Percentiles rank a stretch among this genome's conserved stretches.
Evolutionary conservation across 306 rosid species (phyloP).

Genomic region (Carpinus viminea): DNA sequence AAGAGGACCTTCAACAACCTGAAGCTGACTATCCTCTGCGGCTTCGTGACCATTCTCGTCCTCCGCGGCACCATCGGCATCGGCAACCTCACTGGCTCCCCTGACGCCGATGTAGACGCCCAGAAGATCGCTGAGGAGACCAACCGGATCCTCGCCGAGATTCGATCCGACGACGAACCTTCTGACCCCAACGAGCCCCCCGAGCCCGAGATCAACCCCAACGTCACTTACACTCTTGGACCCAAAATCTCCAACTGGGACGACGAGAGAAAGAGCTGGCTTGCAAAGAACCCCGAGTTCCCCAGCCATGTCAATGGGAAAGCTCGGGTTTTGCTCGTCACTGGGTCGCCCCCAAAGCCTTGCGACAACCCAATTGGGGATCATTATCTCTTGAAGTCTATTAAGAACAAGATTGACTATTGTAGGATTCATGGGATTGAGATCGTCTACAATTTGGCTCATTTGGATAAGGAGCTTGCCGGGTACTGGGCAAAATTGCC

Average conservation of each 20-base stretch:
- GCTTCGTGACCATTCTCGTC: conserved; percentile 93
- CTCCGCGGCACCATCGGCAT: conserved; percentile 96
- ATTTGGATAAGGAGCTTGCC: conserved; percentile 89
- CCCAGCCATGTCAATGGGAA: conserved; percentile 65
- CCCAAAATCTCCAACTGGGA: conserved; percentile 81
- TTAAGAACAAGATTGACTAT: conserved; percentile 94
- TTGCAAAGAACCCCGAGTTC: conserved; percentile 60
- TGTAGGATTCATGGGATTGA: conserved; percentile 96
- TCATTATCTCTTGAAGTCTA: conserved; percentile 76
- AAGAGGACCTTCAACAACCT: conserved; percentile 86
- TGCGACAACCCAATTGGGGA: conserved; percentile 97
- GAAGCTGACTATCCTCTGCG: conserved; percentile 89
- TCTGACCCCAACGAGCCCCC: conserved; percentile 55
- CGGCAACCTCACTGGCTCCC: conserved; percentile 53
- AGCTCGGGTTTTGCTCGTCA: conserved; percentile 78
- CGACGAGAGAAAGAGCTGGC: conserved; percentile 59
- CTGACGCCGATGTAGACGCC: conserved; percentile 69
- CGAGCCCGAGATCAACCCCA: conserved; percentile 52
- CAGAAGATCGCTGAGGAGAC: conserved; percentile 78
- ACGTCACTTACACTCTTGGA: conserved; percentile 75
- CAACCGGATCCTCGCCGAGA: conserved; percentile 88
- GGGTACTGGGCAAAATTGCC: conserved; percentile 99
- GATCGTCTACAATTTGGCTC: conserved; percentile 91
- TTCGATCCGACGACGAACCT: conserved; percentile 85
- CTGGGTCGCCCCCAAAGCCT: conserved; percentile 96